Evolutionary conservation across 495 filamentous ascomycete species (phyloP).

Genomic region (Hypoxylon rickii): DNA sequence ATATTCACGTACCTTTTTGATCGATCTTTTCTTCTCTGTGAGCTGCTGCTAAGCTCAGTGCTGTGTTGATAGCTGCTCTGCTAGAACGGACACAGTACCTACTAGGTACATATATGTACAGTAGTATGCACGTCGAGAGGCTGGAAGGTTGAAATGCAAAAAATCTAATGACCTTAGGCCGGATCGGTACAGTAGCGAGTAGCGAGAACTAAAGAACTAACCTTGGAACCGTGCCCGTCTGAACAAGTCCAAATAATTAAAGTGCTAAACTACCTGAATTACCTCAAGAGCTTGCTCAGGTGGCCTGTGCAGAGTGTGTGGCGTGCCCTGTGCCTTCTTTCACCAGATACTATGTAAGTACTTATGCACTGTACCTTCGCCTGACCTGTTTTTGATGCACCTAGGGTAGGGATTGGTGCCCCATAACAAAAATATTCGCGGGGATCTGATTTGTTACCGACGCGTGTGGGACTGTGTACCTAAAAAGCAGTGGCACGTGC

Average conservation of each 20-base stretch:
- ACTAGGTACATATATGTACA: background rate
- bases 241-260: no score
- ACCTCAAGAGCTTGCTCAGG: no score
- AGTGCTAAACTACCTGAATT: no score
- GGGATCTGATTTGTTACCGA: constrained; percentile 14
- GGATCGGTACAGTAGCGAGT: constrained; percentile 19
- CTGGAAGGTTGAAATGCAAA: no score
- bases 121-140: background rate
- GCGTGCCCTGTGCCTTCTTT: no score
- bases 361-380: constrained; percentile 10
- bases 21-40: no score
- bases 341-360: no score
- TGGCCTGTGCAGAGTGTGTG: no score
- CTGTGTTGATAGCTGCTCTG: background rate
- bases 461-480: constrained; percentile 9
- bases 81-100: background rate
- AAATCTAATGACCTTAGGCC: background rate
- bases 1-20: no score
- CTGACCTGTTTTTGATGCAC: constrained; percentile 6
- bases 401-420: constrained; percentile 18
- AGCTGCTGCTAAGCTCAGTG: no score
- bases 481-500: constrained; percentile 19
- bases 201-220: no score
- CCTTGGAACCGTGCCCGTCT: no score
- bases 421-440: background rate